These are phyloP conservation scores for Pichia sporocuriosa DNA, from an alignment of 805 yeast species.

Conservation along the genomic window DNA sequence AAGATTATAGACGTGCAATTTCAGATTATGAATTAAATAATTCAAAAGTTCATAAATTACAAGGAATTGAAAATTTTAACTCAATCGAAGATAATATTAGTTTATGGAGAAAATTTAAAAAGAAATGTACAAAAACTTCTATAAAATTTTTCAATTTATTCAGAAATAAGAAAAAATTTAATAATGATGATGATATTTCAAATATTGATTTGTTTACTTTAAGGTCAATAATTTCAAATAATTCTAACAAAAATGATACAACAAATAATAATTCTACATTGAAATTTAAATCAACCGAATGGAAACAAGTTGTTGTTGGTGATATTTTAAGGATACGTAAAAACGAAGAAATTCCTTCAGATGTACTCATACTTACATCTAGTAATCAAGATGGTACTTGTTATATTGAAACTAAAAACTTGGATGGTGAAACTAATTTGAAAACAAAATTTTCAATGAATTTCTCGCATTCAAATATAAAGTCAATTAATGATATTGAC, in stretches of 20 bases:
- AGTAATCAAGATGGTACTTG: constrained; percentile 66
- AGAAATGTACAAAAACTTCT: constrained; percentile 35
- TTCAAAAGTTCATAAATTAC: constrained; percentile 50
- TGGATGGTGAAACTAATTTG: constrained; percentile 74
- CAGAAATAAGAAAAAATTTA: constrained; percentile 6
- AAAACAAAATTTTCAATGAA: constrained; percentile 50
- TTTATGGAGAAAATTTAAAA: constrained; percentile 65
- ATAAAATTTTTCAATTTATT: constrained; percentile 7
- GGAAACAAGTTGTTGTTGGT: constrained; percentile 72
- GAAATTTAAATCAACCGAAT: constrained; percentile 29
- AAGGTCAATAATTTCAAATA: not conserved
- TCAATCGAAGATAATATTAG: constrained; percentile 48
- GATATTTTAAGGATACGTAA: constrained; percentile 63
- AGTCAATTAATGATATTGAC: constrained; percentile 53
- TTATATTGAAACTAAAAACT: constrained; percentile 59
- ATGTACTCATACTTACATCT: constrained; percentile 54
- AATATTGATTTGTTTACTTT: constrained; percentile 5
- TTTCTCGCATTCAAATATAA: constrained; percentile 43
- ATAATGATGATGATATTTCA: constrained; percentile 5
- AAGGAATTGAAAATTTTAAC: constrained; percentile 51
- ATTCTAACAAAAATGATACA: not conserved
- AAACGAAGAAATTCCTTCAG: constrained; percentile 79
- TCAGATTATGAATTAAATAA: constrained; percentile 67
- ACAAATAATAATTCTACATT: constrained; percentile 28
- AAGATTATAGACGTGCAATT: constrained; percentile 60